Evolutionary conservation across 805 yeast genomes (phyloP), one percentile per base, ranked within the genome.

Genomic region (Zygosaccharomyces gambellarensis): DNA sequence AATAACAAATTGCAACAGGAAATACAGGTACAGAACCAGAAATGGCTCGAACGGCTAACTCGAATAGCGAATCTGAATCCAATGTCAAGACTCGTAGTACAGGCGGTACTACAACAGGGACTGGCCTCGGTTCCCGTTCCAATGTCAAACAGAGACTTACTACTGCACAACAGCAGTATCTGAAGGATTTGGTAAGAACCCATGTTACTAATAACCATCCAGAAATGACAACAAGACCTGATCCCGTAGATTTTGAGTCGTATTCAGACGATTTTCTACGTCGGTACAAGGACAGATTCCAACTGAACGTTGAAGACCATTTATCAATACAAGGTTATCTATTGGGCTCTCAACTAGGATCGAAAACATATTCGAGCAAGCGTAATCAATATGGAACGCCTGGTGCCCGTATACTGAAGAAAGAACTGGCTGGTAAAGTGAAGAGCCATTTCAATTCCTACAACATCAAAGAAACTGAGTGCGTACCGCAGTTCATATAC

Each of bases 401-500:
- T 23, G 63, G 57, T 19, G 72, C 72, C 42, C 62, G 87, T 41
- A 72, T 83, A 7, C 61, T 81, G 42, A 85, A 83, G 63, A 70
- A 70, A 3, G 87, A 82, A 53, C 73, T 85, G 29, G 85, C 88
- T 0, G 66, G 65, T 2, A 76, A 75, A 23, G 81, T 83, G 23
- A 83, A 81, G 67, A 78, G 76, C 48, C 97, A 92, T 66, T 88
- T 90, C 58, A 59, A 75, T 54, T 58, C 68, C 7, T 75, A 73
- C 41, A 75, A 78, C 10, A 81, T 82, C 3, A 82, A 87, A 58
- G 99, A 92, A 62, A 81, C 84, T 50, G 98, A 92, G 59, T 81
- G 86, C 29, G 82, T 92, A 36, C 88, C 96, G 32, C 90, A 87
- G 60, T 94, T 92, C 64, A 74, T 94, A 48, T 94, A 92, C 70